phyloP scores from a whole-genome alignment of 257 asterid species.

The Rubia yunnanensis region DNA sequence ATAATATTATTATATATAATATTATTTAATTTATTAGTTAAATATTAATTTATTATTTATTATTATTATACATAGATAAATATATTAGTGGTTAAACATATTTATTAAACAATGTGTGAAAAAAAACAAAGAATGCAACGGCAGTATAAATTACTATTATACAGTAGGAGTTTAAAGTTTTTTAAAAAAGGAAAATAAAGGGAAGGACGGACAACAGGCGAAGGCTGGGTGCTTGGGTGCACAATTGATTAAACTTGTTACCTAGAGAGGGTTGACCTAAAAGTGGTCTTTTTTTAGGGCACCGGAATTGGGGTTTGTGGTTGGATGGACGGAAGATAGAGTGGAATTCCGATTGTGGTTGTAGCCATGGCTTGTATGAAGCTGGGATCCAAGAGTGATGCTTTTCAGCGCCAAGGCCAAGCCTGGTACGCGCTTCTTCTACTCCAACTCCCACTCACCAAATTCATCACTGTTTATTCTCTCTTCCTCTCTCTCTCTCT shows the following conservation, averaged over 20 bases:
- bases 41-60: too few species aligned
- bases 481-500: background rate
- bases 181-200: background rate
- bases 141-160: too few species aligned
- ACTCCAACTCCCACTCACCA: too few species aligned
- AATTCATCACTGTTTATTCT: too few species aligned
- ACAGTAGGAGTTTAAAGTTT: too few species aligned
- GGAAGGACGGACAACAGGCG: background rate
- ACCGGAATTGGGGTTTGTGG: conserved; percentile 19
- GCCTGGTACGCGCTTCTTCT: conserved; percentile 49
- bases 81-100: too few species aligned
- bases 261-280: conserved; percentile 67
- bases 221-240: background rate
- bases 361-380: conserved; percentile 88
- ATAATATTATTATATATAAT: too few species aligned
- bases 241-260: background rate
- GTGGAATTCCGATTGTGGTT: background rate
- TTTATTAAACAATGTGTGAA: too few species aligned
- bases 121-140: too few species aligned
- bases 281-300: conserved; percentile 24
- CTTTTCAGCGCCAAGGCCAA: conserved; percentile 83
- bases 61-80: too few species aligned
- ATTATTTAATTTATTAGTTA: too few species aligned
- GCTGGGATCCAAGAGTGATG: conserved; percentile 92
- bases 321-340: conserved; percentile 9